Evolutionary conservation across 129 eudicot species (phyloP).

Genomic region (Apium graveolens): DNA sequence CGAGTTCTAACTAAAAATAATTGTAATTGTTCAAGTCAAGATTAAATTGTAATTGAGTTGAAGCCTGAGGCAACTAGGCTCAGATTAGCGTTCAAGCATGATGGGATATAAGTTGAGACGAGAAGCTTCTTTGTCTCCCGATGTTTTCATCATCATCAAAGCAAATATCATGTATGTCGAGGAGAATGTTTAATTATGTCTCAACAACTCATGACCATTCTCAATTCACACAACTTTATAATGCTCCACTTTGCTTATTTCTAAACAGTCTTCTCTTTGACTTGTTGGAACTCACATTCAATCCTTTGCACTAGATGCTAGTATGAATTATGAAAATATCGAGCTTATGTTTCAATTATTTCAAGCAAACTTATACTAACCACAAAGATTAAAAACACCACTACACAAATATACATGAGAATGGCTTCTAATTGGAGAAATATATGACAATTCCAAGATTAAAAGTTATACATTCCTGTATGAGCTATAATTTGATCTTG

Average conservation of each 20-base stretch:
- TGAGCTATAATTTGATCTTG: background rate
- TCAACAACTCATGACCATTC: background rate
- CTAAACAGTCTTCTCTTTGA: background rate
- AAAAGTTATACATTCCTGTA: background rate
- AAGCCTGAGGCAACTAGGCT: background rate
- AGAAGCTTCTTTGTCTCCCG: background rate
- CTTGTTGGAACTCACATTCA: background rate
- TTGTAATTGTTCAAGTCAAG: too few species aligned
- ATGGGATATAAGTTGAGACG: background rate
- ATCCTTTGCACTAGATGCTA: background rate
- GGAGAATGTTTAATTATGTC: conserved; percentile 4
- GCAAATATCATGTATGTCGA: conserved; percentile 5
- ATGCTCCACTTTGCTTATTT: conserved; percentile 5
- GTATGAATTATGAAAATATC: background rate
- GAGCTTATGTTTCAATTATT: background rate
- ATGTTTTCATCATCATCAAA: background rate
- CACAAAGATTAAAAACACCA: background rate
- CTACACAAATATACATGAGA: too few species aligned
- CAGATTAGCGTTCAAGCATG: background rate
- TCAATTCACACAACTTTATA: background rate
- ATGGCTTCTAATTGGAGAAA: background rate
- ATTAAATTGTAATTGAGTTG: too few species aligned
- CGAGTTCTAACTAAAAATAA: background rate
- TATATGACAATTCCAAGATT: background rate
- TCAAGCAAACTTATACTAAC: background rate